Percentiles rank a stretch among this genome's conserved stretches.
Conservation (phyloP, 2,329 filamentous ascomycete species). For the Aspergillus intermedius region DNA sequence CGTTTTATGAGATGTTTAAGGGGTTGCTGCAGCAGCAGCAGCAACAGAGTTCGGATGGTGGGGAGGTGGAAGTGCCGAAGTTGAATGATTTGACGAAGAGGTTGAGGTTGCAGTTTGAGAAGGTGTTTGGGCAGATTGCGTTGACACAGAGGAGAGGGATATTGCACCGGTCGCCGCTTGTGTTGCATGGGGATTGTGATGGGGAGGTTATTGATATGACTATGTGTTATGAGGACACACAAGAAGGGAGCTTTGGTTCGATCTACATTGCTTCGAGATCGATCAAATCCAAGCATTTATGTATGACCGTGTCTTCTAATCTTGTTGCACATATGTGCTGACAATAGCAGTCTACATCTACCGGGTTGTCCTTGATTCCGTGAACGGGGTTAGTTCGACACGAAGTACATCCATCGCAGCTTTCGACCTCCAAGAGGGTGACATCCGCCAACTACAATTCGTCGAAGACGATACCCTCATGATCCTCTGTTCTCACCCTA, state of each 20-base stretch:
- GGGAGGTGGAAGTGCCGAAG: conserved; percentile 51
- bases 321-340: not conserved
- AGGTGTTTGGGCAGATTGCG: conserved; percentile 61
- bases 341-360: conserved; percentile 51
- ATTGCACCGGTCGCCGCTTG: conserved; percentile 53
- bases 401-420: conserved; percentile 24
- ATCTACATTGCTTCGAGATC: conserved; percentile 31
- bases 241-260: conserved; percentile 20
- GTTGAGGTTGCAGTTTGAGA: conserved; percentile 52
- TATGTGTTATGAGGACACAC: conserved; percentile 45
- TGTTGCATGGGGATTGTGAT: conserved; percentile 39
- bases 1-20: conserved; percentile 43
- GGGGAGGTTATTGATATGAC: conserved; percentile 47
- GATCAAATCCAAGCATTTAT: conserved; percentile 24
- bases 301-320: conserved; percentile 16
- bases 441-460: conserved; percentile 58
- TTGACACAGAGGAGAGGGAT: conserved; percentile 64
- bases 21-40: conserved; percentile 46
- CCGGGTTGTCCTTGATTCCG: conserved; percentile 46
- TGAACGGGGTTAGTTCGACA: conserved; percentile 54
- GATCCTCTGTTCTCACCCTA: conserved; percentile 45
- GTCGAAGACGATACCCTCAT: conserved; percentile 57
- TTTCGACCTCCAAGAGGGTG: conserved; percentile 27
- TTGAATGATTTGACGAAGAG: conserved; percentile 59
- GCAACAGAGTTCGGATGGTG: conserved; percentile 42